These are phyloP conservation scores for Lithospermum erythrorhizon DNA, from an alignment of 257 asterid genomes.

Conservation along the genomic window DNA sequence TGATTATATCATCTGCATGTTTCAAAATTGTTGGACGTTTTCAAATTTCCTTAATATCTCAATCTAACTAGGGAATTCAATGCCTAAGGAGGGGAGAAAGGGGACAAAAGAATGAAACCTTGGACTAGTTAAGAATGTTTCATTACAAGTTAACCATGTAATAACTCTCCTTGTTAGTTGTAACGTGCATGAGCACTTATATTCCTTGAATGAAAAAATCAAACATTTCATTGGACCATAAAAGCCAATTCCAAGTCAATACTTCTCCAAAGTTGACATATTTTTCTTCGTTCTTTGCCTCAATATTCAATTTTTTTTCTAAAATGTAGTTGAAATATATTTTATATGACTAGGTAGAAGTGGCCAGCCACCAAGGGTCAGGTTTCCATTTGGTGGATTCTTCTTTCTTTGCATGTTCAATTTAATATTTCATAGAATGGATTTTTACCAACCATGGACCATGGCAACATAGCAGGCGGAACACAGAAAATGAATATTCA, in stretches of 20 bases:
- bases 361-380: slow-evolving; percentile 14
- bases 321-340: not conserved
- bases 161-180: not conserved
- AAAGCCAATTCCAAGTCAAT: not conserved
- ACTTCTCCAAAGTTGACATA: no score
- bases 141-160: not conserved
- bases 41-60: not conserved
- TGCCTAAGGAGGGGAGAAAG: no score
- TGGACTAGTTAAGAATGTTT: not conserved
- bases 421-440: not conserved
- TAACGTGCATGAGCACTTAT: not conserved
- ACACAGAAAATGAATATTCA: not conserved
- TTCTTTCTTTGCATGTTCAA: slow-evolving; percentile 1
- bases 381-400: slow-evolving; percentile 1
- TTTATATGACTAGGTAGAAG: slow-evolving; percentile 1
- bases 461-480: not conserved
- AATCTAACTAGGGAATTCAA: not conserved
- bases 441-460: not conserved
- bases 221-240: not conserved
- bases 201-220: not conserved
- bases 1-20: not conserved
- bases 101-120: not conserved
- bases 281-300: not conserved
- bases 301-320: not conserved
- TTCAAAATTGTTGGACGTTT: not conserved